These are phyloP conservation scores for Leishmania mexicana DNA, from an alignment of 208 protist species.

Conservation along the genomic window DNA sequence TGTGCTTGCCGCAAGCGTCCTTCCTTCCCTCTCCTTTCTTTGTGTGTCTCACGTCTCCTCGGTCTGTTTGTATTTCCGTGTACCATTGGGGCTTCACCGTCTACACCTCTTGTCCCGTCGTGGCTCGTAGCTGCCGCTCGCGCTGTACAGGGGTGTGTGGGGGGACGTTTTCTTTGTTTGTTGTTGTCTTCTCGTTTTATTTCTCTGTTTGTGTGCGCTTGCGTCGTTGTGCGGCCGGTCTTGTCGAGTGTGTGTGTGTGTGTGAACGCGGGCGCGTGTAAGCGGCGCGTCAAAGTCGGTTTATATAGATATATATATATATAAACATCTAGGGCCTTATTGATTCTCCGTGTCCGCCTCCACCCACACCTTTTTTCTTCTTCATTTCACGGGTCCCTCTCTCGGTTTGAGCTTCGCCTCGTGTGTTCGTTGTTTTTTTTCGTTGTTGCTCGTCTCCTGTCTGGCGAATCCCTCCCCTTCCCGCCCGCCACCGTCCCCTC, in stretches of 20 bases:
- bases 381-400: too few species aligned
- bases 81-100: too few species aligned
- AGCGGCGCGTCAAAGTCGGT: too few species aligned
- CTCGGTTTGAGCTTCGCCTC: not conserved
- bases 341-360: not conserved
- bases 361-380: not conserved
- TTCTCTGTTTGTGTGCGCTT: constrained; percentile 7
- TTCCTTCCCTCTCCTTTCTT: not conserved
- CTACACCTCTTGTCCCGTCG: not conserved
- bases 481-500: not conserved
- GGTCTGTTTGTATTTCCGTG: too few species aligned
- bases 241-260: not conserved
- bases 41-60: not conserved
- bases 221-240: not conserved
- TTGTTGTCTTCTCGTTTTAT: not conserved
- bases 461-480: constrained; percentile 3
- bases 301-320: too few species aligned
- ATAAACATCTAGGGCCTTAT: not conserved
- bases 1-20: not conserved
- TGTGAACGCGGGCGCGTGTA: not conserved
- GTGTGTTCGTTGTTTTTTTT: constrained; percentile 12
- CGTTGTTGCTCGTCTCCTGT: not conserved
- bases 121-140: not conserved
- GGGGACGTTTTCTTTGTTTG: not conserved
- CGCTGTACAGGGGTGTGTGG: too few species aligned